phyloP scores from a whole-genome alignment of 2,329 filamentous ascomycete genomes.

The Penicillium sp. region DNA sequence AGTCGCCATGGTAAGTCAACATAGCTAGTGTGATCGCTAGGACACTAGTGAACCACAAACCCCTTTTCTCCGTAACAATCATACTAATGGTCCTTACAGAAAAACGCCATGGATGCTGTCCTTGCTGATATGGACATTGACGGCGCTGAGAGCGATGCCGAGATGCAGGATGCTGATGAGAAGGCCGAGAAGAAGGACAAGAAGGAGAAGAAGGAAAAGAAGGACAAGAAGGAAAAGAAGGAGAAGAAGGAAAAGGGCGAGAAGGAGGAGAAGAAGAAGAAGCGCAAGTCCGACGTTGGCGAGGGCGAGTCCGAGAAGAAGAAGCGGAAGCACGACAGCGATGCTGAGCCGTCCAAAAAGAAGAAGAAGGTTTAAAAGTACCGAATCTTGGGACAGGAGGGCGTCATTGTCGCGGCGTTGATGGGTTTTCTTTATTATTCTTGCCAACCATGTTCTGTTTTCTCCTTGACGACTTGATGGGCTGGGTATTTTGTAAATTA shows the following conservation, averaged over 20 bases:
- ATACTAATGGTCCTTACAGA: slow-evolving; percentile 45
- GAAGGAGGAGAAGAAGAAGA: slow-evolving; percentile 51
- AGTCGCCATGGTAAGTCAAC: slow-evolving; percentile 83
- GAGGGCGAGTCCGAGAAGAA: slow-evolving; percentile 37
- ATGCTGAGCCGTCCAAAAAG: slow-evolving; percentile 38
- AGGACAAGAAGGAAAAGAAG: slow-evolving; percentile 51
- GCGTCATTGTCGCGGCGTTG: slow-evolving; percentile 36
- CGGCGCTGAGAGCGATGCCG: slow-evolving; percentile 54
- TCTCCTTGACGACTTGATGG: slow-evolving; percentile 29
- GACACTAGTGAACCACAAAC: not conserved
- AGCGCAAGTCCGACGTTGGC: slow-evolving; percentile 32
- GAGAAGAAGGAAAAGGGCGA: slow-evolving; percentile 56
- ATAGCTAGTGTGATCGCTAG: too few relatives aligned
- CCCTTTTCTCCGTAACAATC: too few relatives aligned
- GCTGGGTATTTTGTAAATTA: too few relatives aligned
- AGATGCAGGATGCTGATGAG: slow-evolving; percentile 56
- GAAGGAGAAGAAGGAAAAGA: slow-evolving; percentile 51
- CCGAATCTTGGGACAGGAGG: slow-evolving; percentile 29
- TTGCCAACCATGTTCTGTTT: too few relatives aligned
- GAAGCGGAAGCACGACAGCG: slow-evolving; percentile 43
- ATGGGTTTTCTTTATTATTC: too few relatives aligned
- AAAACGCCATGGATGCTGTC: slow-evolving; percentile 71
- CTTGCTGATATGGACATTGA: slow-evolving; percentile 57
- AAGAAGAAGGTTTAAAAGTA: slow-evolving; percentile 36
- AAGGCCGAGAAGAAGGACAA: slow-evolving; percentile 50